Conservation (phyloP, 1,284 basidiomycete genomes). For the Ustilago xerochloae region DNA sequence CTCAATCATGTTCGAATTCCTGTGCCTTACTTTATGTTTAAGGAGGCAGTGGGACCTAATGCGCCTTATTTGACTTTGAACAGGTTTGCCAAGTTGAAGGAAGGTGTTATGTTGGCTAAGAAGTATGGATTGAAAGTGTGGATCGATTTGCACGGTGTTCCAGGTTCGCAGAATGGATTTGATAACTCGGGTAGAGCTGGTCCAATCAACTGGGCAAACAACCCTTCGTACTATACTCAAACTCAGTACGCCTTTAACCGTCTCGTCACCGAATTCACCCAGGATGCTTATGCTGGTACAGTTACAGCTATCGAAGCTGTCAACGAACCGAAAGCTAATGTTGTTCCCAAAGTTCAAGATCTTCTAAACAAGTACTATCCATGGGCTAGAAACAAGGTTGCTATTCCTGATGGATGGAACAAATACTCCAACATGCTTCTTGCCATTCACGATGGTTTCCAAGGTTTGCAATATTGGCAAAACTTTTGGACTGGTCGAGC, state of each 20-base stretch:
- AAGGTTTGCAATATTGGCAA: constrained; percentile 75
- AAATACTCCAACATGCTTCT: constrained; percentile 54
- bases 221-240: constrained; percentile 77
- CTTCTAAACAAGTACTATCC: constrained; percentile 52
- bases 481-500: constrained; percentile 68
- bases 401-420: constrained; percentile 41
- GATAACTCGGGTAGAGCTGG: constrained; percentile 77
- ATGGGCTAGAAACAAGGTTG: constrained; percentile 57
- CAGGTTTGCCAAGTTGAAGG: constrained; percentile 72
- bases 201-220: constrained; percentile 79
- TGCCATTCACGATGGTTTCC: constrained; percentile 87
- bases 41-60: constrained; percentile 81
- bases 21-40: constrained; percentile 83
- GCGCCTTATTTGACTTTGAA: constrained; percentile 89
- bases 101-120: constrained; percentile 81
- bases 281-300: constrained; percentile 45
- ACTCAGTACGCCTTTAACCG: constrained; percentile 78
- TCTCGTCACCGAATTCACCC: constrained; percentile 62
- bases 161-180: constrained; percentile 70
- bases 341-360: constrained; percentile 26
- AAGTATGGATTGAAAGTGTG: constrained; percentile 83
- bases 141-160: constrained; percentile 75
- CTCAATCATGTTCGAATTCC: constrained; percentile 83
- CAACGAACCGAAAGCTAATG: constrained; percentile 63
- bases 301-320: constrained; percentile 62